Conservation (phyloP, 129 eudicot species). For the Rutidosis leptorrhynchoides region DNA sequence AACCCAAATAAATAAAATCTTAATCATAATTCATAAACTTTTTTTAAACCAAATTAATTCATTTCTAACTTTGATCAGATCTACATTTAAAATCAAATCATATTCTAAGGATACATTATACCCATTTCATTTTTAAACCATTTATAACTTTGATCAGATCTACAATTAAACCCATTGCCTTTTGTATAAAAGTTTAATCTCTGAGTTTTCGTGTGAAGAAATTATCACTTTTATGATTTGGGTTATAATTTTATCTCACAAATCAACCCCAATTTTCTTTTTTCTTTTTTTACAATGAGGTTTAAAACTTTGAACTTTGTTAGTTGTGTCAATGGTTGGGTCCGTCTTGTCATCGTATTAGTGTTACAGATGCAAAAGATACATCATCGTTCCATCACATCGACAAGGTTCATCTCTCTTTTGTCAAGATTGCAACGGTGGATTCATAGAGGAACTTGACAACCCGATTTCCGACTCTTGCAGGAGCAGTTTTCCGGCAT, state of each 20-base stretch:
- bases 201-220: not conserved
- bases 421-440: slow-evolving; percentile 80
- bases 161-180: too few relatives aligned
- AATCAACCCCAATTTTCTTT: not conserved
- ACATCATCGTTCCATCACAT: slow-evolving; percentile 38
- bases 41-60: too few relatives aligned
- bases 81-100: too few relatives aligned
- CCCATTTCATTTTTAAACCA: too few relatives aligned
- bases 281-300: not conserved
- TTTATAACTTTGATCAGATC: too few relatives aligned
- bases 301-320: not conserved
- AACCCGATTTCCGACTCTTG: slow-evolving; percentile 45
- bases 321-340: slow-evolving; percentile 34
- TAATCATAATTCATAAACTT: too few relatives aligned
- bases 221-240: slow-evolving; percentile 5
- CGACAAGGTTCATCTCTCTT: slow-evolving; percentile 34
- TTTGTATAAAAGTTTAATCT: too few relatives aligned
- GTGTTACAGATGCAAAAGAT: slow-evolving; percentile 82
- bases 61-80: too few relatives aligned
- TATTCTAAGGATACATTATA: too few relatives aligned
- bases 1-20: too few relatives aligned
- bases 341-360: slow-evolving; percentile 66
- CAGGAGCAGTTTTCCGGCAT: slow-evolving; percentile 55
- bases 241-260: not conserved
- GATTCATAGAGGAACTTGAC: slow-evolving; percentile 45